Conservation (phyloP, 75 land plant genomes). For the Pinus albicaulis region DNA sequence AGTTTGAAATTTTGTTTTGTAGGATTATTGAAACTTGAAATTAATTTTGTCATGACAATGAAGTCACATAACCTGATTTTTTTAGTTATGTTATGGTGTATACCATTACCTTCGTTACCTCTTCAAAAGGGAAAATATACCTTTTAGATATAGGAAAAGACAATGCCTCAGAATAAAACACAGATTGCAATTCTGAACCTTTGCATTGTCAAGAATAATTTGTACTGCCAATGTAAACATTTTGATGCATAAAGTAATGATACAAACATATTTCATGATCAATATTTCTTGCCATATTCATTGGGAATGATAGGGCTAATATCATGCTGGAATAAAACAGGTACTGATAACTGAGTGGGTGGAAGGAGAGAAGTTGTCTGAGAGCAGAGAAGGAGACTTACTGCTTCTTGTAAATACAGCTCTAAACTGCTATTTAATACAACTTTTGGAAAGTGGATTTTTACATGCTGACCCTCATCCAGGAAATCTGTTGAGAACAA, state of each 20-base stretch:
- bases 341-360: constrained; percentile 49
- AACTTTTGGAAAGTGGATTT: constrained; percentile 52
- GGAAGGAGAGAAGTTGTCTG: constrained; percentile 53
- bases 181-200: background rate
- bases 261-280: background rate
- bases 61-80: background rate
- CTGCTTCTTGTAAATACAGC: constrained; percentile 42
- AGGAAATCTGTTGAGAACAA: constrained; percentile 44
- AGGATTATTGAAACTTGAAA: background rate
- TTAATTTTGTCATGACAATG: background rate
- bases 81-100: too few relatives aligned
- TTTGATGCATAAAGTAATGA: background rate
- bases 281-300: background rate
- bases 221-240: background rate
- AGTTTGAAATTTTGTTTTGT: background rate
- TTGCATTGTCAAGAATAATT: background rate
- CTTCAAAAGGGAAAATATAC: background rate
- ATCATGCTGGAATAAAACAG: constrained; percentile 10
- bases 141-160: background rate
- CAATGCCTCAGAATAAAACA: background rate
- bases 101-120: background rate
- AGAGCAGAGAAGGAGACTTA: constrained; percentile 37
- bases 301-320: background rate
- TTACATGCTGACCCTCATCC: constrained; percentile 69
- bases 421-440: constrained; percentile 49